Evolutionary conservation across 257 asterid genomes (phyloP).

Genomic region (Ligustrum vulgare): DNA sequence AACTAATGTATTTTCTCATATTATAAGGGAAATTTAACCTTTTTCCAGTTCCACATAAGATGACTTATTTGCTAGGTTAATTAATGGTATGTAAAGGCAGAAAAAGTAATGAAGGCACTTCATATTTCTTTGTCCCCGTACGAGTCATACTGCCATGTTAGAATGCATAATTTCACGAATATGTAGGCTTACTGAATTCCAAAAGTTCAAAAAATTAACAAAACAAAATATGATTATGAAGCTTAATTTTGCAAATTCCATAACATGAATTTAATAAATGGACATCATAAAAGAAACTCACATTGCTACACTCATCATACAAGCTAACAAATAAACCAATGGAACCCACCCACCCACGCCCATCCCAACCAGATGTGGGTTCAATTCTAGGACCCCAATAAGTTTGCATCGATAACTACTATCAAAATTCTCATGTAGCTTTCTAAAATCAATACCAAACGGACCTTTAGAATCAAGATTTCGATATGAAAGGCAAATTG

Average conservation of each 20-base stretch:
- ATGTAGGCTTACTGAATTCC: too few species aligned
- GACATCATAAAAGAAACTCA: neutral
- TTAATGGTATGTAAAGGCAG: slow-evolving; percentile 18
- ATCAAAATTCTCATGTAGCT: slow-evolving; percentile 23
- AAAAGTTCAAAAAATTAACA: neutral
- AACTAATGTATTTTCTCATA: too few species aligned
- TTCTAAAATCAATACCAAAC: too few species aligned
- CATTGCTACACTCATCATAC: slow-evolving; percentile 2
- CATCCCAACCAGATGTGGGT: neutral
- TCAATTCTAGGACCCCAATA: slow-evolving; percentile 50
- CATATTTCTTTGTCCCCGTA: slow-evolving; percentile 26
- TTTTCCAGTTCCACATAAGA: neutral
- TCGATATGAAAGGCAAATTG: too few species aligned
- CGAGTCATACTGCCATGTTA: slow-evolving; percentile 46
- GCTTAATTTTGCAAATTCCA: neutral
- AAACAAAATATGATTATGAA: slow-evolving; percentile 10
- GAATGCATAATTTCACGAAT: too few species aligned
- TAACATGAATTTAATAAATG: slow-evolving; percentile 7
- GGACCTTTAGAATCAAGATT: too few species aligned
- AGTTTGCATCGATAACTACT: slow-evolving; percentile 27
- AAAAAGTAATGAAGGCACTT: slow-evolving; percentile 24
- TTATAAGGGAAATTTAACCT: too few species aligned
- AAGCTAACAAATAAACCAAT: neutral
- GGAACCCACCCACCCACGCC: neutral
- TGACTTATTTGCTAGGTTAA: slow-evolving; percentile 7